Percentiles rank a stretch among this genome's conserved stretches.
phyloP scores from a whole-genome alignment of 805 yeast species.

The Pichia ethanolica region DNA sequence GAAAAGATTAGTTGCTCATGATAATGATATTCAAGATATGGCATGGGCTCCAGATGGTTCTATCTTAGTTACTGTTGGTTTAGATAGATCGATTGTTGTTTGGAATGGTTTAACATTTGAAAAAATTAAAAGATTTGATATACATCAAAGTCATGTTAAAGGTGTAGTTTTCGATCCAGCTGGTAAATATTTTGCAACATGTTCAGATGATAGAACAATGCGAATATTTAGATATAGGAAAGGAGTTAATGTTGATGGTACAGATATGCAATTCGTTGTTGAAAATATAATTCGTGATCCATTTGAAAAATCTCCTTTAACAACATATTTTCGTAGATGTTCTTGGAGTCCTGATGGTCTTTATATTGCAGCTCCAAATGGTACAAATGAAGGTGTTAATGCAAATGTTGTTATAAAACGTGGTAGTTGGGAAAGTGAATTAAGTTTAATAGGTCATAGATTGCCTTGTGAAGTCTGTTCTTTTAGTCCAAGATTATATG shows the following conservation, averaged over 20 bases:
- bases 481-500: conserved; percentile 65
- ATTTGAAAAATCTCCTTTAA: conserved; percentile 79
- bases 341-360: conserved; percentile 94
- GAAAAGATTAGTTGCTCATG: conserved; percentile 90
- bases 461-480: conserved; percentile 78
- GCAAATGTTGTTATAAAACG: conserved; percentile 66
- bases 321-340: conserved; percentile 79
- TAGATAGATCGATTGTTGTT: conserved; percentile 85
- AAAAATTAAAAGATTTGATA: conserved; percentile 78
- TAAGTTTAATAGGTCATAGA: conserved; percentile 74
- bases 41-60: conserved; percentile 97
- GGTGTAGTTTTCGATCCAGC: conserved; percentile 98
- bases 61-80: conserved; percentile 85
- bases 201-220: conserved; percentile 90
- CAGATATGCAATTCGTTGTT: conserved; percentile 73
- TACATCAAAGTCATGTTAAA: conserved; percentile 91
- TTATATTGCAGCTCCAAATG: conserved; percentile 79
- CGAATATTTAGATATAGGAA: conserved; percentile 81
- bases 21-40: conserved; percentile 93
- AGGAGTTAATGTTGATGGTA: conserved; percentile 47
- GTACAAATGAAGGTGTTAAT: conserved; percentile 75
- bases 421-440: conserved; percentile 73
- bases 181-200: conserved; percentile 93
- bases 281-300: conserved; percentile 83
- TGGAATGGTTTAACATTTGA: conserved; percentile 95